phyloP scores from a whole-genome alignment of 2,329 filamentous ascomycete species.

The Basipetospora chlamydospora region DNA sequence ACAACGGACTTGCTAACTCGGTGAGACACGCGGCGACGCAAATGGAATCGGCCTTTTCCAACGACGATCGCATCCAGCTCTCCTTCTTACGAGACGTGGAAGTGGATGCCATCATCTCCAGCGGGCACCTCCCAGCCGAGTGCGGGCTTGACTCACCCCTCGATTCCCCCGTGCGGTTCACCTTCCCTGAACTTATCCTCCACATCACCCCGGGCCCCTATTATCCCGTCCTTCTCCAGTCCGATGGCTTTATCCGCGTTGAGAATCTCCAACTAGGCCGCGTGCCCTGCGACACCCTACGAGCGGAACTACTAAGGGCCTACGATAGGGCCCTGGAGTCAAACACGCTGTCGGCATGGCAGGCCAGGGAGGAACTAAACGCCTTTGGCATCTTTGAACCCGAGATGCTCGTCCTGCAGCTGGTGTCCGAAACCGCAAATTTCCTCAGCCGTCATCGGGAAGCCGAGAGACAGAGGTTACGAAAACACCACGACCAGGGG shows the following conservation, averaged over 20 bases:
- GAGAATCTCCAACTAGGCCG: slow-evolving; percentile 5
- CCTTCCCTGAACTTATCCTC: slow-evolving; percentile 12
- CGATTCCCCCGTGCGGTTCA: slow-evolving; percentile 10
- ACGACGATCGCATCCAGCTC: slow-evolving; percentile 15
- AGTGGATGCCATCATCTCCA: slow-evolving; percentile 13
- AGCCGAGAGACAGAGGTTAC: background rate
- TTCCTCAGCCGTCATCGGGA: background rate
- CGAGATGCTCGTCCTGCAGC: slow-evolving; percentile 5
- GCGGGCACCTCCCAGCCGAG: slow-evolving; percentile 11
- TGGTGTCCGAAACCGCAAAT: background rate
- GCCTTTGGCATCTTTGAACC: slow-evolving; percentile 13
- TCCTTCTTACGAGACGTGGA: slow-evolving; percentile 15
- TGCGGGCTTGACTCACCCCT: slow-evolving; percentile 10
- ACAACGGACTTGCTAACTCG: too few relatives aligned
- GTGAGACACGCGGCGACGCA: too few relatives aligned
- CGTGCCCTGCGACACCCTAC: slow-evolving; percentile 3
- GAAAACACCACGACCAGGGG: background rate
- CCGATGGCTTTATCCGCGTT: slow-evolving; percentile 9
- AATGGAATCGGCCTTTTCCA: slow-evolving; percentile 7
- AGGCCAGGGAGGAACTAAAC: slow-evolving; percentile 8
- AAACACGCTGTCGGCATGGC: slow-evolving; percentile 13
- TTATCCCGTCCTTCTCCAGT: slow-evolving; percentile 12
- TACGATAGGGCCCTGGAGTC: slow-evolving; percentile 8
- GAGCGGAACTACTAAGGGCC: slow-evolving; percentile 8
- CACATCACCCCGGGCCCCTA: slow-evolving; percentile 10